These are phyloP conservation scores for Teratosphaeriaceae sp. DNA, from an alignment of 2,329 filamentous ascomycete genomes.

Conservation along the genomic window DNA sequence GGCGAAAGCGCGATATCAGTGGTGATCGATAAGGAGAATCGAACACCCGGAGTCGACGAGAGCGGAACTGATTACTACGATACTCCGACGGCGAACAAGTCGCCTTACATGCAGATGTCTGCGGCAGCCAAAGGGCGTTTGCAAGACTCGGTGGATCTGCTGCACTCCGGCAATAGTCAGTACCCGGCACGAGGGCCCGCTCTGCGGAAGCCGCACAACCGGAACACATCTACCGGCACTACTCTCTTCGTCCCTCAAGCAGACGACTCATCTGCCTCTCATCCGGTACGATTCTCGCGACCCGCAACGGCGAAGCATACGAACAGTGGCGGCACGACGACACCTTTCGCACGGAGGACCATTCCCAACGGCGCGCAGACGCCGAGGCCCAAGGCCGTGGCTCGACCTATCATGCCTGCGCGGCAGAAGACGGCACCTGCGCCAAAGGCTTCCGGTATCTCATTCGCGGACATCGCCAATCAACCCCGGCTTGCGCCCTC, in stretches of 20 bases:
- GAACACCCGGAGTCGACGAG: constrained; percentile 14
- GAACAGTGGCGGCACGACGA: constrained; percentile 19
- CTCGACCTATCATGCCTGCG: constrained; percentile 52
- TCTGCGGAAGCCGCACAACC: constrained; percentile 48
- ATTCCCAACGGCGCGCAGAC: constrained; percentile 32
- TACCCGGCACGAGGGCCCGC: constrained; percentile 20
- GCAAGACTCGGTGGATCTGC: constrained; percentile 18
- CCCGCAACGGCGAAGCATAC: constrained; percentile 20
- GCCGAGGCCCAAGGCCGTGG: constrained; percentile 33
- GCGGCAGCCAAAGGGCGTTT: constrained; percentile 18
- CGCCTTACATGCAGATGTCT: constrained; percentile 20
- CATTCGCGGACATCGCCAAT: constrained; percentile 24
- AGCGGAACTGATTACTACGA: constrained; percentile 37
- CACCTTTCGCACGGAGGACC: constrained; percentile 26
- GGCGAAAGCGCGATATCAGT: constrained; percentile 27
- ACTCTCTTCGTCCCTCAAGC: constrained; percentile 70
- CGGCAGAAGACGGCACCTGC: constrained; percentile 26
- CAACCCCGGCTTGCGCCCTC: constrained; percentile 49
- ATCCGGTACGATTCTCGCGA: constrained; percentile 17
- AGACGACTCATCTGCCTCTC: constrained; percentile 32
- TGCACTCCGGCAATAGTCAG: constrained; percentile 26
- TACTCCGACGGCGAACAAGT: constrained; percentile 31
- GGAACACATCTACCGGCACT: constrained; percentile 74
- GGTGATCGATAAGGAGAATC: constrained; percentile 24
- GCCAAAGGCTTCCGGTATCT: constrained; percentile 9